A percentile compares a stretch with the other conserved stretches of the same genome.
Conservation (phyloP, 176 grass and related monocot species). For the Lolium rigidum region DNA sequence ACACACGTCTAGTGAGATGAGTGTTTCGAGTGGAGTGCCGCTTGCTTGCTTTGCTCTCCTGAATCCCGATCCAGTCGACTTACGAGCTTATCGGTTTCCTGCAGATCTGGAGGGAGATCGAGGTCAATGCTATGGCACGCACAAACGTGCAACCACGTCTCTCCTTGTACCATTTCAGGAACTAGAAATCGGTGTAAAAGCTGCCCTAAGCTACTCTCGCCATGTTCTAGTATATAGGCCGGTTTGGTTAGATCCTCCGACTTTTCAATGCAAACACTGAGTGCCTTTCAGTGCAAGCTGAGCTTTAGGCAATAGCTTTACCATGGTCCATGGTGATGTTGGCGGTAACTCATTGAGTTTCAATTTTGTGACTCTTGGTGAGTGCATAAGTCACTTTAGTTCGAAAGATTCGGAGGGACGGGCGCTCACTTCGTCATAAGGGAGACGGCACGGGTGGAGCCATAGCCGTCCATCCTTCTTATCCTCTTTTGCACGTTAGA, state of each 20-base stretch:
- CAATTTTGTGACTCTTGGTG: not conserved
- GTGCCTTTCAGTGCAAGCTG: not conserved
- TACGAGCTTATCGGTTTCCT: conserved; percentile 36
- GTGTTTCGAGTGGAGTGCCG: conserved; percentile 59
- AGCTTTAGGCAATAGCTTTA: not conserved
- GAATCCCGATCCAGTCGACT: not conserved
- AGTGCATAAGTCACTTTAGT: not conserved
- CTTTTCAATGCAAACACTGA: not conserved
- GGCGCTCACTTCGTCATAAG: too few species aligned
- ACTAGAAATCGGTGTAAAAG: conserved; percentile 32
- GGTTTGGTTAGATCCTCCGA: not conserved
- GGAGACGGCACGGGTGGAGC: too few species aligned
- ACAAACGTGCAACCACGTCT: conserved; percentile 2
- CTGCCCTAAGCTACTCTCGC: not conserved
- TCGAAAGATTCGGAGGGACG: not conserved
- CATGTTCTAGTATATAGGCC: conserved; percentile 8
- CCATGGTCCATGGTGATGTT: not conserved
- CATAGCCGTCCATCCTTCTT: too few species aligned
- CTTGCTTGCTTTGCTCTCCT: not conserved
- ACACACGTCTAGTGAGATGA: conserved; percentile 8
- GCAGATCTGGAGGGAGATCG: conserved; percentile 13
- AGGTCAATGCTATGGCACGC: conserved; percentile 22
- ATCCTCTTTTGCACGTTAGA: too few species aligned
- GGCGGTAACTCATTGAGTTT: not conserved
- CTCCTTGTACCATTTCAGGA: too few species aligned